phyloP scores from a whole-genome alignment of 2,329 filamentous ascomycete genomes.

The Diaporthe batatas region DNA sequence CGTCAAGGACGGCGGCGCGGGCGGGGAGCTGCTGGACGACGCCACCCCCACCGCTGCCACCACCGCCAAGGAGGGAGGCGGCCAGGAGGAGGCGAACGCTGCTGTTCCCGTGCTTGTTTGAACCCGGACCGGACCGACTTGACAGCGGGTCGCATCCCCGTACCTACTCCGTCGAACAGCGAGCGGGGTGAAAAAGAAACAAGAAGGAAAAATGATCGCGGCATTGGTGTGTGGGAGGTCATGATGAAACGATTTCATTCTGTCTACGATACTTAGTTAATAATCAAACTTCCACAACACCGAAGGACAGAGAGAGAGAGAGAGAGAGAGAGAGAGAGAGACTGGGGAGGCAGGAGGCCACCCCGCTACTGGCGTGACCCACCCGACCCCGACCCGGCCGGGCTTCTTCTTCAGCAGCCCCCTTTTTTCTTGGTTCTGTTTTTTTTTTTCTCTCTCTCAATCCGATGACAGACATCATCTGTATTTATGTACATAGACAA shows the following conservation, averaged over 20 bases:
- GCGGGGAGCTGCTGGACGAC: conserved; percentile 40
- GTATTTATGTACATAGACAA: conserved; percentile 42
- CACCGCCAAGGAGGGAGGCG: conserved; percentile 29
- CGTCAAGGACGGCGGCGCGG: conserved; percentile 44
- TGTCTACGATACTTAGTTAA: conserved; percentile 36
- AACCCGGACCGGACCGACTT: conserved; percentile 5
- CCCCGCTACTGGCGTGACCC: conserved; percentile 21
- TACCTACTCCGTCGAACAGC: background rate
- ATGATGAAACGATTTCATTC: conserved; percentile 40
- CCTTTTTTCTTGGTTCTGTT: background rate
- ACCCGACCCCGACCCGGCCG: background rate
- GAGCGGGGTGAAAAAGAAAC: too few species aligned
- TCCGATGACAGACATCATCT: conserved; percentile 30
- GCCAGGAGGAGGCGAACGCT: conserved; percentile 21
- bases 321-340: background rate
- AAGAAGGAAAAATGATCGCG: background rate
- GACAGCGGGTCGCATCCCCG: background rate
- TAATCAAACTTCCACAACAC: conserved; percentile 26
- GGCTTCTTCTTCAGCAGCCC: conserved; percentile 23
- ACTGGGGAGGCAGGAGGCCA: too few species aligned
- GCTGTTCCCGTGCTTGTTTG: conserved; percentile 39
- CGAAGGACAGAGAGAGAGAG: background rate
- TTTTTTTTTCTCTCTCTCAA: conserved; percentile 19
- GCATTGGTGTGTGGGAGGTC: background rate
- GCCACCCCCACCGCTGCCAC: too few species aligned